Percentiles rank a stretch among this genome's conserved stretches.
Conservation (phyloP, 139 green algal species). For the Haematococcus sp. region DNA sequence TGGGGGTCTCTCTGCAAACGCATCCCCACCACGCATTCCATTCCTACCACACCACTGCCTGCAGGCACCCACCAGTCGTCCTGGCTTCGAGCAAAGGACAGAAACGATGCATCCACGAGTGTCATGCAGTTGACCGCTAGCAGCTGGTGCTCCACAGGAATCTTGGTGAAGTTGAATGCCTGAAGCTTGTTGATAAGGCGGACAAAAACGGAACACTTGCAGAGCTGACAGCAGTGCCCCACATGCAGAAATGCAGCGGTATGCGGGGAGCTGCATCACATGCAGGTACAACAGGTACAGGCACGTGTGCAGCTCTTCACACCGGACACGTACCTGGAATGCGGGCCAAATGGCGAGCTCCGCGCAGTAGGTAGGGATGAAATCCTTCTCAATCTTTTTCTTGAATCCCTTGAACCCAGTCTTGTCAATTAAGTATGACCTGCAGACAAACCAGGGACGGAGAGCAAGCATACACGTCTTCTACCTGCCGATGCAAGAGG, state of each 20-base stretch:
- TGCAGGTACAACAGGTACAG: no score
- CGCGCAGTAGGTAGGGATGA: conserved; percentile 39
- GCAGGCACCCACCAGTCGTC: conserved; percentile 31
- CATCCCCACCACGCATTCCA: no score
- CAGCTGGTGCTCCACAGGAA: conserved; percentile 60
- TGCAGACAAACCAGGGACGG: conserved; percentile 34
- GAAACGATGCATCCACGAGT: conserved; percentile 45
- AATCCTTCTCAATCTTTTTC: conserved; percentile 38
- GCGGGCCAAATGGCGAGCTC: conserved; percentile 46
- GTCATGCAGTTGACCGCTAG: conserved; percentile 59
- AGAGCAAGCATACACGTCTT: neutral
- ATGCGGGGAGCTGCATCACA: no score
- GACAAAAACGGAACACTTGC: no score
- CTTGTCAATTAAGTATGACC: conserved; percentile 15
- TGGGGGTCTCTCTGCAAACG: no score
- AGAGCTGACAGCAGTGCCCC: no score
- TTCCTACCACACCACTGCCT: no score
- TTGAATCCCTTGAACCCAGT: conserved; percentile 21
- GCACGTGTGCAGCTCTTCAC: neutral
- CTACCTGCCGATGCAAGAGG: no score
- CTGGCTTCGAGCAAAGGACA: conserved; percentile 40
- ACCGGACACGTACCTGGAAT: conserved; percentile 20
- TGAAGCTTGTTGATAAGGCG: no score
- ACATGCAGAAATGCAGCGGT: no score
- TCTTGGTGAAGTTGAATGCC: conserved; percentile 41